Evolutionary conservation across 2,329 filamentous ascomycete genomes (phyloP), one percentile per base, ranked within the genome.

Genomic region (Paecilomyces niveus): DNA sequence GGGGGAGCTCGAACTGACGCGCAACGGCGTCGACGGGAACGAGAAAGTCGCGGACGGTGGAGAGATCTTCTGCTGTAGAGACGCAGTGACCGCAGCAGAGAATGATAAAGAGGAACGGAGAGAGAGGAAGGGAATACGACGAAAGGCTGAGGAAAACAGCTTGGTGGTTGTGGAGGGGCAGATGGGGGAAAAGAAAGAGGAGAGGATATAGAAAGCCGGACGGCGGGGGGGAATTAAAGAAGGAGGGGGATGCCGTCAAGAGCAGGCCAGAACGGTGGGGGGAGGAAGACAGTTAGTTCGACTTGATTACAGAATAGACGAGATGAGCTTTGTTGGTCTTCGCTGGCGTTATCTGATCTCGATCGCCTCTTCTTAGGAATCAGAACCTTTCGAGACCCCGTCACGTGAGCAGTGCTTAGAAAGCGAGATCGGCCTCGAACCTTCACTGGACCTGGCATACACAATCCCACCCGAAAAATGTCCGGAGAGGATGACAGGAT

Each of bases 131-230:
- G 80, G 75, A 62, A 80, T 85, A 74, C 90, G 86, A 78, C 85
- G 85, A 68, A 93, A 85, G 65, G 84, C 81, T 76, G 88, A 91
- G 81, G 90, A 90, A 83, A 96, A 96, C 93, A 96, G 84, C 81
- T 92, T 96, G 90, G 79, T 88, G 85, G 81, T 81, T 72, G 63
- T 62, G 53, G 22, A 29, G 53, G 57, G 53, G n/a, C 56, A 53
- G 55, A 53, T 59, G 57, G 29, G 35, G 26, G 53, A 58, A 54
- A 22, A 52, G 24, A 58, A 55, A 31, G 58, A 55, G 63, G 18
- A 54, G 59, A 26, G 56, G 58, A 59, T 61, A 57, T 55, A 51
- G 53, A 53, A 58, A 56, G 54, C 57, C 3, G 22, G 49, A 60
- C 26, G 57, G 57, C 58, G 56, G 57, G 50, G 57, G 58, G 54